Conservation (phyloP, 2,329 filamentous ascomycete species). For the Aspergillus flavus region DNA sequence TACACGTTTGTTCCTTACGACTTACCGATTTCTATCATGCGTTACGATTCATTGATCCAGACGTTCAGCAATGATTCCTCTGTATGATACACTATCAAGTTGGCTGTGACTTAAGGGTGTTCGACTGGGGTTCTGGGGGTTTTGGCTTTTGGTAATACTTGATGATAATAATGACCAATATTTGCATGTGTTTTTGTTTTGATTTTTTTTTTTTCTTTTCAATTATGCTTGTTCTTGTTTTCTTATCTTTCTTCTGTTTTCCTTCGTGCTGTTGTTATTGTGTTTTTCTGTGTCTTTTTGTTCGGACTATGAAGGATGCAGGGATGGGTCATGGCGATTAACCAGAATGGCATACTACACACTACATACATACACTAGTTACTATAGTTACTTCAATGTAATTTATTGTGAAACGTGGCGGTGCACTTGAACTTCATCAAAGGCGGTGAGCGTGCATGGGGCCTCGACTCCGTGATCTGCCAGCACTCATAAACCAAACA, state of each 20-base stretch:
- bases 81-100: slow-evolving; percentile 9
- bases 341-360: not conserved
- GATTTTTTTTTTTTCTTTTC: not conserved
- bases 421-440: slow-evolving; percentile 15
- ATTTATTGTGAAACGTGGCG: slow-evolving; percentile 27
- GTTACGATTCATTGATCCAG: slow-evolving; percentile 6
- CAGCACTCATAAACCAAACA: not conserved
- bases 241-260: slow-evolving; percentile 6
- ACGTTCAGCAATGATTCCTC: slow-evolving; percentile 1
- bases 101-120: slow-evolving; percentile 8
- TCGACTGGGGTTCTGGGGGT: not conserved
- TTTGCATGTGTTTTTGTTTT: not conserved
- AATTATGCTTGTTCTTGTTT: not conserved
- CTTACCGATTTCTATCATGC: slow-evolving; percentile 1
- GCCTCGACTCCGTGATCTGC: slow-evolving; percentile 14
- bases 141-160: not conserved
- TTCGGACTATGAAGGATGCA: not conserved
- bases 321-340: not conserved
- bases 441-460: slow-evolving; percentile 5
- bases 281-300: not conserved
- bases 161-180: not conserved
- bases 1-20: not conserved
- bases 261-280: slow-evolving; percentile 5
- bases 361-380: not conserved
- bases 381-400: slow-evolving; percentile 1